phyloP scores from a whole-genome alignment of 495 filamentous ascomycete genomes.

The Hyaloscypha bicolor region DNA sequence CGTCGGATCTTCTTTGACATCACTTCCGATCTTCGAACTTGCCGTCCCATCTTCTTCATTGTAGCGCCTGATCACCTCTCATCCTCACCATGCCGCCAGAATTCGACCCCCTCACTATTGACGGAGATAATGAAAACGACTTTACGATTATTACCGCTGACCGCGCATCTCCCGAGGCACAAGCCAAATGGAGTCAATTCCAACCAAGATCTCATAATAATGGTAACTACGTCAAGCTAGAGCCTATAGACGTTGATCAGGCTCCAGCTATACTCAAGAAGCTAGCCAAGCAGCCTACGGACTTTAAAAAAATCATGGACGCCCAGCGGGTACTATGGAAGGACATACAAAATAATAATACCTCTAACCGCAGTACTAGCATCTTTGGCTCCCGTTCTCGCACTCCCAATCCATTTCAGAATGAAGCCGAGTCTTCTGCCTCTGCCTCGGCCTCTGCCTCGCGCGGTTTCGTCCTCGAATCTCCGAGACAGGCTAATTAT shows the following conservation, averaged over 20 bases:
- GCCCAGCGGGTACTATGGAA: neutral
- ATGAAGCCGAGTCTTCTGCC: neutral
- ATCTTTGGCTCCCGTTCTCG: neutral
- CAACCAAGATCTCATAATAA: neutral
- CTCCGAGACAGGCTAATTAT: neutral
- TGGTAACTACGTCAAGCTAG: conserved; percentile 4
- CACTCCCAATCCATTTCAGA: neutral
- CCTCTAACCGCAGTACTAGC: neutral
- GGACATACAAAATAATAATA: neutral
- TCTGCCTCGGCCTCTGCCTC: neutral
- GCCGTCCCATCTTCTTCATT: neutral
- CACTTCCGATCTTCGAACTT: no score
- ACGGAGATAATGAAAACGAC: conserved; percentile 16
- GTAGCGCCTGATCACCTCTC: neutral
- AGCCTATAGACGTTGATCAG: neutral
- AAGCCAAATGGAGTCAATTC: neutral
- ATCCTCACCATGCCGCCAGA: neutral
- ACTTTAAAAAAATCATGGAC: neutral
- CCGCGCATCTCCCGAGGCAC: conserved; percentile 10
- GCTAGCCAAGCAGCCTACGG: neutral
- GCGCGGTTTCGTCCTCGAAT: neutral
- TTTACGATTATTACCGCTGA: conserved; percentile 7
- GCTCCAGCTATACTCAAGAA: neutral
- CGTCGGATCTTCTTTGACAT: neutral
- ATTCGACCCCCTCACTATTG: neutral